Evolutionary conservation across 768 basidiomycete genomes (phyloP).

Genomic region (Chlorophyllum brunneum): DNA sequence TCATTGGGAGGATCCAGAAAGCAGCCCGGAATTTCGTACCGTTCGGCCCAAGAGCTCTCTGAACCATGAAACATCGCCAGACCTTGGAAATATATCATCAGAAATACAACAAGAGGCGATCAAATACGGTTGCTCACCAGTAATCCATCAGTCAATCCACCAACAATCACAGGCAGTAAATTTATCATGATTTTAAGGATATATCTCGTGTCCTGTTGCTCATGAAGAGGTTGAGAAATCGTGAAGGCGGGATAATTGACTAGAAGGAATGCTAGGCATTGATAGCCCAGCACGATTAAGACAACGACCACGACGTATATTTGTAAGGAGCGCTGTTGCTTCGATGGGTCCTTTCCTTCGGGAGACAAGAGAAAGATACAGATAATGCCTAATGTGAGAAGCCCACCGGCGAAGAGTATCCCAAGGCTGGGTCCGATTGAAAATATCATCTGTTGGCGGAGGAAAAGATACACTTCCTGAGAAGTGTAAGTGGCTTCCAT

Average conservation of each 20-base stretch:
- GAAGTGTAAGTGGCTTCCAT: too few species aligned
- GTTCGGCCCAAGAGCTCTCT: not conserved
- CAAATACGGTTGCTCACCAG: not conserved
- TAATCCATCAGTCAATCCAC: not conserved
- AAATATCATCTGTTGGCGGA: not conserved
- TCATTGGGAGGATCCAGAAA: not conserved
- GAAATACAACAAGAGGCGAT: not conserved
- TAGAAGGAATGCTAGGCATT: too few species aligned
- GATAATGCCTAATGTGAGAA: not conserved
- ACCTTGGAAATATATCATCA: not conserved
- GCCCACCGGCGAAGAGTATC: not conserved
- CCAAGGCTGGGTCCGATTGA: not conserved
- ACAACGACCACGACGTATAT: not conserved
- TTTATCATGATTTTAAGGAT: not conserved
- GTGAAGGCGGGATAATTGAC: too few species aligned
- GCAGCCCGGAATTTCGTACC: too few species aligned
- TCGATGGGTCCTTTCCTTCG: not conserved
- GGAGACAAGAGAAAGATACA: not conserved
- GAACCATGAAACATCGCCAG: constrained; percentile 4
- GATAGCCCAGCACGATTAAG: not conserved
- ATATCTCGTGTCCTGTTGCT: not conserved
- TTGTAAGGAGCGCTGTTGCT: not conserved
- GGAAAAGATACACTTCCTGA: not conserved
- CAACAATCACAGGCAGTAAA: not conserved
- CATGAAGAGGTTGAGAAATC: not conserved